A percentile compares a stretch with the other conserved stretches of the same genome.
These are phyloP conservation scores for Capsicum pubescens DNA, from an alignment of 257 asterid species.

Conservation along the genomic window DNA sequence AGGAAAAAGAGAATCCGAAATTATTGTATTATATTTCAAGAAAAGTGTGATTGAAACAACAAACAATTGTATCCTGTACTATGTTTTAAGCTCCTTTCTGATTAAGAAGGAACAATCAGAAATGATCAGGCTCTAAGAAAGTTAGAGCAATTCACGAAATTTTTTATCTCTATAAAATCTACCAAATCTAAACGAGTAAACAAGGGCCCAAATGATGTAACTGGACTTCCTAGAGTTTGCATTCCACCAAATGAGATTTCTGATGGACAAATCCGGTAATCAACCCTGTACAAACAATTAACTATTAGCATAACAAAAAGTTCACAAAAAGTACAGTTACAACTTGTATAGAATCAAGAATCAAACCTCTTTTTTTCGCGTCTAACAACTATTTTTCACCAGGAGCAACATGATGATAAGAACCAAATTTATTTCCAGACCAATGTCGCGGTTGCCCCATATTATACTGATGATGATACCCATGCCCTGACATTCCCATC, in stretches of 20 bases:
- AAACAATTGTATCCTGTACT: neutral
- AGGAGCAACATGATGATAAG: constrained; percentile 58
- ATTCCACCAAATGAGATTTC: constrained; percentile 23
- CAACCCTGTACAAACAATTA: constrained; percentile 18
- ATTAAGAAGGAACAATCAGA: constrained; percentile 18
- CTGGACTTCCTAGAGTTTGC: constrained; percentile 20
- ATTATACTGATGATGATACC: constrained; percentile 63
- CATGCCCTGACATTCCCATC: constrained; percentile 57
- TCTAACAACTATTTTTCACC: constrained; percentile 51
- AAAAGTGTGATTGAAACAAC: constrained; percentile 6
- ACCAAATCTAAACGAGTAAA: constrained; percentile 11
- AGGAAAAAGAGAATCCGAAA: neutral
- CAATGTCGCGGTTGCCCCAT: constrained; percentile 75
- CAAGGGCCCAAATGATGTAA: neutral
- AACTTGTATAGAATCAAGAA: constrained; percentile 26
- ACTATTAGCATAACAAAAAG: constrained; percentile 1
- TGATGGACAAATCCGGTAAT: constrained; percentile 13
- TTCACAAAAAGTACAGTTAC: constrained; percentile 20
- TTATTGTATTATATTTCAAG: constrained; percentile 18
- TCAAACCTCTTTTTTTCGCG: constrained; percentile 44
- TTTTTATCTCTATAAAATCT: constrained; percentile 20
- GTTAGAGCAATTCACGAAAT: constrained; percentile 6
- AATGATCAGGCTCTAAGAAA: constrained; percentile 21
- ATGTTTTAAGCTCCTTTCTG: constrained; percentile 6
- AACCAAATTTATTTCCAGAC: constrained; percentile 65